Base-by-base conservation (phyloP, 441 rosid genomes). In the Arabidopsis lyrata region DNA sequence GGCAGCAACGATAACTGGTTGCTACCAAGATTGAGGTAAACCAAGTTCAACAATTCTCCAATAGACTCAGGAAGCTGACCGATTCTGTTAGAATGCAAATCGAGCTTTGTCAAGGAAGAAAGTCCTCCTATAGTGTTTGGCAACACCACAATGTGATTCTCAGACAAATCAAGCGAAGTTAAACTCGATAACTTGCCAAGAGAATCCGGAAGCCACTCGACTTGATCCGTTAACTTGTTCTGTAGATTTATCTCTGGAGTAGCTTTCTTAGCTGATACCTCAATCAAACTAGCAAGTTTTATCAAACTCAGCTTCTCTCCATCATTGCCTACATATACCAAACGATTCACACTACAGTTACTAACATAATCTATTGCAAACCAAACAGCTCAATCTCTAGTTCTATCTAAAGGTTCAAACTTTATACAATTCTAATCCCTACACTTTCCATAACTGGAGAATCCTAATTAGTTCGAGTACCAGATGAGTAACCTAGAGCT, bases 191-290 rank as follows among this genome's bases (percentile, higher is more conserved):
- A 72, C 84, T 93, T 95, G 59, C 97, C 97, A 6, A 90, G 77
- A 3, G 98, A 91, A 56, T 91, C 99, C 3, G 99, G 99, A 34
- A 95, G 87, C 99, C 99, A 93, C 6, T 90, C 97, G 16, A 88
- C 76, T 74, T 91, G 90, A 75, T 95, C 98, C 81, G 81, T 88
- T 85, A 95, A 76, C 83, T 86, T 93, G 86, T 81, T 83, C 74
- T 86, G 96, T 49, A 95, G 90, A 78, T 90, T 83, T 62, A 95
- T 88, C 70, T 91, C 98, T 48, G 79, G 82, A 3, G 90, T 87
- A 75, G 91, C 95, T 79, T 91, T 95, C 87, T 90, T 95, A 6
- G 92, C 78, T 11, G 94, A 93, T 38, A 86, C 90, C 78, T 95
- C 99, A 73, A 95, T 91, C 75, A 93, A 77, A 79, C 97, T 93